Evolutionary conservation across 768 basidiomycete genomes (phyloP), one percentile per base, ranked within the genome.

Genomic region (Mycena latifolia): DNA sequence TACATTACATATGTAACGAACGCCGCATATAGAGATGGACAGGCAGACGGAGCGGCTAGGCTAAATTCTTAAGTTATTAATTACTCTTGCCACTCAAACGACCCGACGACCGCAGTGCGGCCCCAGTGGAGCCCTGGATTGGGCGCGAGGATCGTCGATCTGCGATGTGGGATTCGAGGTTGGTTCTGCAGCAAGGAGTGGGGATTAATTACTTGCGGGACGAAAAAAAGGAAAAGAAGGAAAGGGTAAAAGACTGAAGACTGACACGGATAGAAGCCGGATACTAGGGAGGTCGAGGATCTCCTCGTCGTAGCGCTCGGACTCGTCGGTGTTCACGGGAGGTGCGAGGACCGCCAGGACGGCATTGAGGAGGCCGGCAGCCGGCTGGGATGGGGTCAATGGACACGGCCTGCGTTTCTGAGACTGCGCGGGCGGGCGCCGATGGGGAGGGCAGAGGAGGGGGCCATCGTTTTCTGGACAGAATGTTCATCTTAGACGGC

Each of bases 371-470:
- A 98, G 81, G 8, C 91, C 88, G n/a, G 93, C 90, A 29, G 91
- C 86, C 27, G 87, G 82, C 43, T 83, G 83, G 15, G 88, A 18
- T 78, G 4, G 95, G 92, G 74, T 98, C 92, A 24, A 98, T 85
- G 5, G 83, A 73, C 1, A 92, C 89, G 56, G 97, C 92, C 70
- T 96, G 93, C 79, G 96, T 95, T 73, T 98, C 95, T 0, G 94
- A 93, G 8, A 98, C 87, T 4, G 87, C 88, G 28, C 97, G 90
- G n/a, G 90, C 81, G 3, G 51, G 93, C 93, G 22, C 98, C 98
- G 51, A 99, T 92, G 10, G 98, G 98, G 29, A 99, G 85, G 1
- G 97, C 98, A n/a, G 94, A 95, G 10, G 92, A 90, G 0, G 97
- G 97, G 0, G 96, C 97, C 87, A 97, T 93, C 20, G 92, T 86